Conservation (phyloP, 805 yeast genomes). For the Yarrowia deformans region DNA sequence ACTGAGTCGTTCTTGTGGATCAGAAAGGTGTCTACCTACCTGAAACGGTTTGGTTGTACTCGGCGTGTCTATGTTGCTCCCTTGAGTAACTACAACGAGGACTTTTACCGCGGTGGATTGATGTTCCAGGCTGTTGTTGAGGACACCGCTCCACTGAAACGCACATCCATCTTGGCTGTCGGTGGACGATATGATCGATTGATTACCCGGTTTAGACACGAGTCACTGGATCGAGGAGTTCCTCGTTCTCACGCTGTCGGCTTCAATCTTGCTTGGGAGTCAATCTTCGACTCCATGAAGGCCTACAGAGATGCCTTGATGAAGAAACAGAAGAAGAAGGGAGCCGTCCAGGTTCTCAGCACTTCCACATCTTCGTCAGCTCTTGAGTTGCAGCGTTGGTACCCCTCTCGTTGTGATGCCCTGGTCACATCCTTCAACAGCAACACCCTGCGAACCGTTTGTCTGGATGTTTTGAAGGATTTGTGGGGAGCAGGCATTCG, state of each 20-base stretch:
- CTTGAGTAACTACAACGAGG: conserved; percentile 79
- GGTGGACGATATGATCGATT: conserved; percentile 93
- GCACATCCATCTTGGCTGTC: conserved; percentile 66
- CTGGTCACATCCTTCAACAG: conserved; percentile 73
- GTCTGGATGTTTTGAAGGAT: conserved; percentile 65
- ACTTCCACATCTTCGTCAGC: conserved; percentile 30
- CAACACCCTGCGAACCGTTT: conserved; percentile 62
- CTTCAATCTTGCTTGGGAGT: conserved; percentile 79
- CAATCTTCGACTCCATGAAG: conserved; percentile 60
- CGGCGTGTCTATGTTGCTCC: conserved; percentile 74
- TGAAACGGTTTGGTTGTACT: conserved; percentile 66
- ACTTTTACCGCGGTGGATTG: conserved; percentile 78
- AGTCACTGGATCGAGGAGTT: conserved; percentile 51
- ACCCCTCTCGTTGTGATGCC: conserved; percentile 77
- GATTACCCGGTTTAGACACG: conserved; percentile 69
- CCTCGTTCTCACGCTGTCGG: conserved; percentile 76
- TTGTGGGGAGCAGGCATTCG: conserved; percentile 82
- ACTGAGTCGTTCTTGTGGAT: conserved; percentile 70
- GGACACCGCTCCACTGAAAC: conserved; percentile 49
- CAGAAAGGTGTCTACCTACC: conserved; percentile 61
- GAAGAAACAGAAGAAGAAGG: conserved; percentile 42
- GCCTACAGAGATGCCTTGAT: conserved; percentile 45
- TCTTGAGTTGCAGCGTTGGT: conserved; percentile 52
- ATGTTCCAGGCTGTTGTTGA: conserved; percentile 89
- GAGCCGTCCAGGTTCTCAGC: conserved; percentile 43